phyloP scores from a whole-genome alignment of 1,284 basidiomycete species.

The Gomphus bonarii region DNA sequence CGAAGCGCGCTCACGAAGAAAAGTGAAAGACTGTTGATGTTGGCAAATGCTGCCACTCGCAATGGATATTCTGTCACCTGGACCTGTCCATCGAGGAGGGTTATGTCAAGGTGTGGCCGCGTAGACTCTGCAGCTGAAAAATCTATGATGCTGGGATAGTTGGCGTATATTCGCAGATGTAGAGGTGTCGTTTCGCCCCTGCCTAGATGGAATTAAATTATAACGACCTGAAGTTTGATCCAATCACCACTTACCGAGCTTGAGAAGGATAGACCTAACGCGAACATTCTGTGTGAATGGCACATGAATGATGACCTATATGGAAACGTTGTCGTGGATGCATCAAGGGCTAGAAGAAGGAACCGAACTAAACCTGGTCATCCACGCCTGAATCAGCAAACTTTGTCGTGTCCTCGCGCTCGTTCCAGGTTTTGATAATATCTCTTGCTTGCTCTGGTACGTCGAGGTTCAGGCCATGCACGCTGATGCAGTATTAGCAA shows the following conservation, averaged over 20 bases:
- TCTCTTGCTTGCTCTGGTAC: constrained; percentile 67
- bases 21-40: constrained; percentile 58
- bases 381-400: constrained; percentile 69
- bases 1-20: constrained; percentile 52
- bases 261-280: constrained; percentile 60
- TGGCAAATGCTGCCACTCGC: constrained; percentile 63
- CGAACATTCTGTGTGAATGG: constrained; percentile 72
- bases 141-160: constrained; percentile 62
- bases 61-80: constrained; percentile 68
- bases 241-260: constrained; percentile 44
- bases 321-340: too few species aligned
- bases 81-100: constrained; percentile 56
- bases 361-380: constrained; percentile 50
- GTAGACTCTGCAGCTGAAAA: constrained; percentile 60
- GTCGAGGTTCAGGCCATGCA: constrained; percentile 67
- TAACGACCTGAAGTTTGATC: constrained; percentile 1
- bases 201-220: constrained; percentile 29
- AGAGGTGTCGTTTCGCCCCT: constrained; percentile 58
- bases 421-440: constrained; percentile 71
- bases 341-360: neutral
- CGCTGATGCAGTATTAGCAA: constrained; percentile 30
- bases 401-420: constrained; percentile 54
- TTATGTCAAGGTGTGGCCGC: constrained; percentile 60
- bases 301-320: constrained; percentile 66
- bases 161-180: constrained; percentile 59